Conservation (phyloP, 148 eudicot species). For the Beta vulgaris region DNA sequence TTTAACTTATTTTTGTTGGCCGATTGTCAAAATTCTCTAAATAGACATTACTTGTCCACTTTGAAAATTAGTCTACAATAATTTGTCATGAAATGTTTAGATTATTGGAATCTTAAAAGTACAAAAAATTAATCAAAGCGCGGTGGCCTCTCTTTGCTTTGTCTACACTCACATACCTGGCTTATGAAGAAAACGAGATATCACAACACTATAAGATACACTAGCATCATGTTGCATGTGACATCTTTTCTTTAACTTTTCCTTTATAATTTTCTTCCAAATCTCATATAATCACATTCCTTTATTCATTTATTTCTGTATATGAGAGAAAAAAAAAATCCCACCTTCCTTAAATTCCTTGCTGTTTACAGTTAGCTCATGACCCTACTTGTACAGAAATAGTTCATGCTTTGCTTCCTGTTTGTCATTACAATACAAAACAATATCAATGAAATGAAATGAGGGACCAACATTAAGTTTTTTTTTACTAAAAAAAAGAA, state of each 20-base stretch:
- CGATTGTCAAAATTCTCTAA: too few relatives aligned
- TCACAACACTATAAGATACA: too few relatives aligned
- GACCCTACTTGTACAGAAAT: slow-evolving; percentile 17
- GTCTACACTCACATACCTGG: neutral
- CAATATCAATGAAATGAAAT: neutral
- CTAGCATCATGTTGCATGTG: slow-evolving; percentile 2
- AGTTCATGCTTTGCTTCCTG: slow-evolving; percentile 7
- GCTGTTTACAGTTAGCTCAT: slow-evolving; percentile 7
- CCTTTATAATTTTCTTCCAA: neutral
- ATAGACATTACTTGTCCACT: too few relatives aligned
- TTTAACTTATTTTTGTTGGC: too few relatives aligned
- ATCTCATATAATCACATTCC: too few relatives aligned
- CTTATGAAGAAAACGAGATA: neutral
- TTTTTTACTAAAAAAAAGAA: neutral
- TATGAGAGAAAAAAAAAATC: neutral
- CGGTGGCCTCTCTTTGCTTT: neutral
- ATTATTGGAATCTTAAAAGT: neutral
- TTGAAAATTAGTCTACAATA: too few relatives aligned
- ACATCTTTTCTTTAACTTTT: neutral
- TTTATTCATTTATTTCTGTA: neutral
- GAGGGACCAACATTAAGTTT: neutral
- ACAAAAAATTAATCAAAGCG: neutral
- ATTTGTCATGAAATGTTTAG: neutral
- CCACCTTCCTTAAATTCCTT: slow-evolving; percentile 11
- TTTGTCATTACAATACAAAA: neutral